A percentile compares a stretch with the other conserved stretches of the same genome.
Conservation (phyloP, 768 basidiomycete genomes). For the Leccinellum albellum region DNA sequence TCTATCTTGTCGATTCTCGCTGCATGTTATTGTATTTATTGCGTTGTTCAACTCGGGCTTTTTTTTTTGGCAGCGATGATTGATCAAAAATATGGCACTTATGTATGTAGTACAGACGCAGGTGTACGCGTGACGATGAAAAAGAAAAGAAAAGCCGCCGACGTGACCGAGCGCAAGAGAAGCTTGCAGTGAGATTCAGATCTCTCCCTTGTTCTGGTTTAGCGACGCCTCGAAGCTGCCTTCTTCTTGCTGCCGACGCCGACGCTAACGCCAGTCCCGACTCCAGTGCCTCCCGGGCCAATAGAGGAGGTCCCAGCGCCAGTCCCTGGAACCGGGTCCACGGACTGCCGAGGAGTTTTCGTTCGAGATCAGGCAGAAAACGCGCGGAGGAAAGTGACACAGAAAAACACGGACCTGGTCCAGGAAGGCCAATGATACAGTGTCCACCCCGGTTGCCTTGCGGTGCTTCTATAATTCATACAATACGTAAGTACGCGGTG, state of each 20-base stretch:
- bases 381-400: neutral
- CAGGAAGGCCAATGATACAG: neutral
- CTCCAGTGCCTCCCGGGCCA: neutral
- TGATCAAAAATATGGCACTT: neutral
- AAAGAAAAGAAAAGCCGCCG: neutral
- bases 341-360: constrained; percentile 3
- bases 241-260: constrained; percentile 19
- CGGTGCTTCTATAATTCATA: constrained; percentile 20
- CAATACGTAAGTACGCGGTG: neutral
- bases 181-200: neutral
- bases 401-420: constrained; percentile 22
- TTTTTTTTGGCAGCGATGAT: neutral
- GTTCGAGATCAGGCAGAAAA: neutral
- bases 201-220: neutral
- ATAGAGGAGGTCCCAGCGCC: neutral
- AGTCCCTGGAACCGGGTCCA: constrained; percentile 2
- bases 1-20: neutral
- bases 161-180: neutral
- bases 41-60: neutral
- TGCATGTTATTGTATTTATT: neutral
- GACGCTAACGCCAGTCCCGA: neutral
- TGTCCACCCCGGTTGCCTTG: constrained; percentile 16
- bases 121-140: neutral
- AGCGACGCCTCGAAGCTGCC: constrained; percentile 23
- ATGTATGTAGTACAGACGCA: neutral